Base-by-base conservation (phyloP, 352 stramenopile genomes). In the Globisporangium okanoganense region DNA sequence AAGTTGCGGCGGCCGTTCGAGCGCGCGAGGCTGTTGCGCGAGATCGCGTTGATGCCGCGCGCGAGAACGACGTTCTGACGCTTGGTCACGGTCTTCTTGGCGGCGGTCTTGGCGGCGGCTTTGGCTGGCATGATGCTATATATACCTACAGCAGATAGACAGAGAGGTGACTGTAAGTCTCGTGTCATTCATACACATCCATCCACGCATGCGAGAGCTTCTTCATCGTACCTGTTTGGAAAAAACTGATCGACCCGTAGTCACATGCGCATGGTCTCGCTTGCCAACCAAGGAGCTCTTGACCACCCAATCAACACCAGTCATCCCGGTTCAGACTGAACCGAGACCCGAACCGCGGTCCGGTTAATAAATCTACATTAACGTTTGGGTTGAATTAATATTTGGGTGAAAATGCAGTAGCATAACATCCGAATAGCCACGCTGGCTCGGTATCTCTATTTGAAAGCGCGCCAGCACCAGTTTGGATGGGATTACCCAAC, bases 31-130 rank as follows among this genome's bases (percentile, higher is more conserved):
- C 66, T 76, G 77, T 89, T 90, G 70, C 54, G 43, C 52, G 81
- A 75, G 70, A 92, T 90, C 67, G 82, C 82, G 71, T 90, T 90
- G 65, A 92, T 87, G 67, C 82, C 81, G 61, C 81, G 80, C 48
- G 82, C 82, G 58, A 92, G 77, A 59, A 78, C 81, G 44, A 89
- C 56, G 73, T 92, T 92, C 62, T 84, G 76, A 61, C 71, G 70
- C 66, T 78, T 79, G 56, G 61, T 55, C 27, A 45, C 61, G 33
- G 54, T 35, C 49, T 70, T 67, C 45, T 56, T 64, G 16, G 40
- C 40, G 40, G 43, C 41, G 63, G 75, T 79, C 65, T 85, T 87
- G 45, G 73, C 62, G 44, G 73, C 61, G 65, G 75, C 44, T 72
- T 79, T 85, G 61, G 62, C 59, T 44, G 64, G 45, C 64, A 81